These are phyloP conservation scores for Casuarina equisetifolia DNA, from an alignment of 306 rosid genomes.

Conservation along the genomic window DNA sequence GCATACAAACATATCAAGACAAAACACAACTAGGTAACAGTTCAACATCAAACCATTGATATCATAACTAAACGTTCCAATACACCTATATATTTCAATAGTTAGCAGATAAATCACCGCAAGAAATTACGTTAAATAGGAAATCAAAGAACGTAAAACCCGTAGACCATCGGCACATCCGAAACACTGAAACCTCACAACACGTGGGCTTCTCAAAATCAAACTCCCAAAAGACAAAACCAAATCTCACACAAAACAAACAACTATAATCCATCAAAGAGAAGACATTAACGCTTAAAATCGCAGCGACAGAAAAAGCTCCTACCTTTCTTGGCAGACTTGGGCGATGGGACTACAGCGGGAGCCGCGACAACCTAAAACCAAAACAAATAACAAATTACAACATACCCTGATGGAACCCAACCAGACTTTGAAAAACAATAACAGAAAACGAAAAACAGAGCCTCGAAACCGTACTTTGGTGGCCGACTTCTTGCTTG, in stretches of 20 bases:
- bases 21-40: not conserved
- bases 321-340: constrained; percentile 70
- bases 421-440: not conserved
- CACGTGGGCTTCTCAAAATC: not conserved
- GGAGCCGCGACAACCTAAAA: constrained; percentile 65
- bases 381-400: not conserved
- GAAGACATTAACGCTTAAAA: not conserved
- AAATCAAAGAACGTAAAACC: not conserved
- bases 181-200: not conserved
- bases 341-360: constrained; percentile 41
- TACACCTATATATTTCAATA: not conserved
- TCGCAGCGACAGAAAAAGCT: not conserved
- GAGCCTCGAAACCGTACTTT: constrained; percentile 38
- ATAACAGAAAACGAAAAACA: not conserved
- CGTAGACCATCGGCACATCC: not conserved
- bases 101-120: not conserved
- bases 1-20: not conserved
- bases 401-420: not conserved
- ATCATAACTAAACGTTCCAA: not conserved
- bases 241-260: not conserved
- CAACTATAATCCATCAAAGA: not conserved
- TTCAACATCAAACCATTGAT: not conserved
- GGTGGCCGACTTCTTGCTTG: constrained; percentile 75
- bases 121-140: not conserved
- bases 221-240: not conserved